Conservation (phyloP, 805 yeast species). For the Zygosaccharomyces bailii region DNA sequence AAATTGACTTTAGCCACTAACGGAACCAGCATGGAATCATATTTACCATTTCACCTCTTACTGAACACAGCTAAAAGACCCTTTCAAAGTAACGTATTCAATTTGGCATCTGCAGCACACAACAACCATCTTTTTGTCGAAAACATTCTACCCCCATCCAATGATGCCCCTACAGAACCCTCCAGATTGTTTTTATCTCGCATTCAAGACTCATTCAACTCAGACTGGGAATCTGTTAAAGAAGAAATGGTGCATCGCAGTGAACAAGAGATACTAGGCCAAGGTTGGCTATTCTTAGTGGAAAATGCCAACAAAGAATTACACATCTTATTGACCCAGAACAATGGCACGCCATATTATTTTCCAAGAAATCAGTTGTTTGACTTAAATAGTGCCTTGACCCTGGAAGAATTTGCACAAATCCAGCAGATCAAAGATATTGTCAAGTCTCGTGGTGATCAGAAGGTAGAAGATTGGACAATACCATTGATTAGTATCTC, state of each 20-base stretch:
- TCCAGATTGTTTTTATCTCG: constrained; percentile 36
- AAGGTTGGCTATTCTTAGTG: constrained; percentile 78
- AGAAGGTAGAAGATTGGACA: constrained; percentile 52
- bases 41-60: constrained; percentile 68
- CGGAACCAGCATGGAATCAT: constrained; percentile 77
- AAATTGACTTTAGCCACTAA: constrained; percentile 60
- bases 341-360: constrained; percentile 75
- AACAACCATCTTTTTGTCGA: constrained; percentile 88
- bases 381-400: constrained; percentile 73
- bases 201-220: constrained; percentile 35
- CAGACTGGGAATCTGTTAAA: constrained; percentile 48
- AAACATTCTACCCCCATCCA: constrained; percentile 38
- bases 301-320: constrained; percentile 61
- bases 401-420: constrained; percentile 49
- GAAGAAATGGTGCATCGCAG: constrained; percentile 48
- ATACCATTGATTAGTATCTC: constrained; percentile 67
- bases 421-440: constrained; percentile 43
- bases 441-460: constrained; percentile 27
- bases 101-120: constrained; percentile 85
- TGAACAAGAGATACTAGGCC: constrained; percentile 42
- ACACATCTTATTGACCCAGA: constrained; percentile 53
- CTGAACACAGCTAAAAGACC: constrained; percentile 64
- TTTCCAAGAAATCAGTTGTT: constrained; percentile 64
- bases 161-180: constrained; percentile 30
- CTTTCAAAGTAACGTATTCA: constrained; percentile 65